Evolutionary conservation across 768 basidiomycete species (phyloP).

Genomic region (Lanmaoa pseudosensibilis): DNA sequence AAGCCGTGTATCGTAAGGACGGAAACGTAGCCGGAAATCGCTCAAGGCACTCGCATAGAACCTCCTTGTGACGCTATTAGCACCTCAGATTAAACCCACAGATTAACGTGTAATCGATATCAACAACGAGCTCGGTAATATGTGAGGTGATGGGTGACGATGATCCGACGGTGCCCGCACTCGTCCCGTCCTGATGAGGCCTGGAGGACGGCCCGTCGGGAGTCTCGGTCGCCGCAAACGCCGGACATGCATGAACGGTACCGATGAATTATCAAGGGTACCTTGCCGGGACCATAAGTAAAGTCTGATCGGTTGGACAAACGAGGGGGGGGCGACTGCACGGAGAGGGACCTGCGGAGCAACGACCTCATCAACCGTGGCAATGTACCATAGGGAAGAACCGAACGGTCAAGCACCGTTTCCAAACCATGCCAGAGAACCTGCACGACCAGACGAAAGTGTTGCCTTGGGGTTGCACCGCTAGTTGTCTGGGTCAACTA

Average conservation of each 20-base stretch:
- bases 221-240: neutral
- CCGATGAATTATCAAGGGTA: neutral
- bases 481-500: neutral
- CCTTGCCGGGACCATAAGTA: neutral
- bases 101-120: neutral
- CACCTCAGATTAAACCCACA: neutral
- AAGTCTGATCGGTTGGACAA: neutral
- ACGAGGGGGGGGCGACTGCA: neutral
- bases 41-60: neutral
- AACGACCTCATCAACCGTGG: neutral
- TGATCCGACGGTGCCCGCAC: neutral
- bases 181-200: neutral
- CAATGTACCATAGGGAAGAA: neutral
- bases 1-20: neutral
- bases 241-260: neutral
- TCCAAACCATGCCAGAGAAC: neutral
- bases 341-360: neutral
- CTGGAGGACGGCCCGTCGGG: neutral
- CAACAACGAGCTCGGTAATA: neutral
- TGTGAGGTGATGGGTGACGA: neutral
- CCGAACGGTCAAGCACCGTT: neutral
- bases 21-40: neutral
- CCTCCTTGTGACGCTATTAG: neutral
- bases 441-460: neutral
- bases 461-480: neutral